phyloP scores from a whole-genome alignment of 139 green algal species.

The Micractinium sp. region DNA sequence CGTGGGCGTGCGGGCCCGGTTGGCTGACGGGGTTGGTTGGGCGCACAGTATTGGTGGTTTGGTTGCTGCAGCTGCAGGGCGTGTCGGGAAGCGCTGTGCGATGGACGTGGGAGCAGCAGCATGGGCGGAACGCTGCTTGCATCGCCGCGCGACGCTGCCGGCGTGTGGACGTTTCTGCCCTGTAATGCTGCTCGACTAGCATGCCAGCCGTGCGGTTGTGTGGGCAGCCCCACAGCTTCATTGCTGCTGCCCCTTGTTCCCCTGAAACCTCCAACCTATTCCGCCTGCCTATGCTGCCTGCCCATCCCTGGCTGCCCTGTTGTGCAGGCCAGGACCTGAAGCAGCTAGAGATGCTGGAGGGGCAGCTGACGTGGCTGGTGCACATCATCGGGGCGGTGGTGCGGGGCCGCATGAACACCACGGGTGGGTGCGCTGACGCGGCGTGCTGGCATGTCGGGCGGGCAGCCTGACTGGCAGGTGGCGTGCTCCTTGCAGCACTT shows the following conservation, averaged over 20 bases:
- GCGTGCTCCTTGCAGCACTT: no score
- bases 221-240: neutral
- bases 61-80: no score
- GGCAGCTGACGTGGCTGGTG: slow-evolving; percentile 97
- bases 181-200: no score
- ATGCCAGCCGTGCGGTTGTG: neutral
- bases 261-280: no score
- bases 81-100: no score
- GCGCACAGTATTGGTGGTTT: neutral
- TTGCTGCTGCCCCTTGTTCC: no score
- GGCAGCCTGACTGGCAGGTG: no score
- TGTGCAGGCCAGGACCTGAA: slow-evolving; percentile 31
- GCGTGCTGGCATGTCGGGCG: no score
- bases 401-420: slow-evolving; percentile 79
- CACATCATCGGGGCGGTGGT: slow-evolving; percentile 95
- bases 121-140: no score
- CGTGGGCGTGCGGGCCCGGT: neutral
- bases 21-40: neutral
- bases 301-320: neutral
- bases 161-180: no score
- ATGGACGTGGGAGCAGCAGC: no score
- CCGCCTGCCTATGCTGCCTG: neutral
- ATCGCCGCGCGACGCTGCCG: no score
- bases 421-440: slow-evolving; percentile 49
- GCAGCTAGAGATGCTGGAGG: slow-evolving; percentile 87